These are phyloP conservation scores for Halenospora varia DNA, from an alignment of 495 filamentous ascomycete species.

Conservation along the genomic window DNA sequence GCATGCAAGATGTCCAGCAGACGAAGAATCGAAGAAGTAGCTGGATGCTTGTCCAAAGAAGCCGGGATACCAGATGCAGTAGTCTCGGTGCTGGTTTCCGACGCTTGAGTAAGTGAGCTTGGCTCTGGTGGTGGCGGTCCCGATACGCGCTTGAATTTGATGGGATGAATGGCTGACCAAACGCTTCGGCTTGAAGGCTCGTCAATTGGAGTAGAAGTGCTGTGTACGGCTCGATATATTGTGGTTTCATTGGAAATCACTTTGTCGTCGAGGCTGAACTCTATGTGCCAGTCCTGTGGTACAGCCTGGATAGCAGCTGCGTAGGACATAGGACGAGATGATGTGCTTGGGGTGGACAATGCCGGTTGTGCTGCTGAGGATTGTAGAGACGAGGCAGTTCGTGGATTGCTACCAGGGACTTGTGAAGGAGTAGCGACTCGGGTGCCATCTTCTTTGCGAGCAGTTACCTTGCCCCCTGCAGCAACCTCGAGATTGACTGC, in stretches of 20 bases:
- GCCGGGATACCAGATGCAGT: constrained; percentile 61
- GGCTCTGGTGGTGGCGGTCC: constrained; percentile 86
- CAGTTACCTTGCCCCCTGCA: constrained; percentile 86
- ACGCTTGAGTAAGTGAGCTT: constrained; percentile 53
- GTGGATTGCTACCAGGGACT: constrained; percentile 38
- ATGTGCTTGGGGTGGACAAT: constrained; percentile 41
- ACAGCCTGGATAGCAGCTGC: constrained; percentile 72
- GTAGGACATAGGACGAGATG: constrained; percentile 63
- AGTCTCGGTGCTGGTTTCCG: constrained; percentile 40
- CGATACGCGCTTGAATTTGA: constrained; percentile 83
- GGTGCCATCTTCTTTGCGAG: constrained; percentile 94
- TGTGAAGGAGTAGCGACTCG: constrained; percentile 82
- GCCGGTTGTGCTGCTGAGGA: constrained; percentile 37
- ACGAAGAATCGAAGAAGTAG: constrained; percentile 81
- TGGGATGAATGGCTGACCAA: constrained; percentile 85
- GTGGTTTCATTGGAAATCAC: constrained; percentile 88
- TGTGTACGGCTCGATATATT: constrained; percentile 92
- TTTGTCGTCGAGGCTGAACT: constrained; percentile 86
- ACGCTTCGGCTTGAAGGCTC: constrained; percentile 70
- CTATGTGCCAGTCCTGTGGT: constrained; percentile 97
- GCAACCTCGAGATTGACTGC: constrained; percentile 93
- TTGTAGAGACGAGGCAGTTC: constrained; percentile 30
- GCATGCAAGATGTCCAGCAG: constrained; percentile 89
- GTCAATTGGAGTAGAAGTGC: constrained; percentile 57
- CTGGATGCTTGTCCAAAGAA: constrained; percentile 80